Evolutionary conservation across 176 grass and related monocot genomes (phyloP), one percentile per base, ranked within the genome.

Genomic region (Neostapfia colusana): DNA sequence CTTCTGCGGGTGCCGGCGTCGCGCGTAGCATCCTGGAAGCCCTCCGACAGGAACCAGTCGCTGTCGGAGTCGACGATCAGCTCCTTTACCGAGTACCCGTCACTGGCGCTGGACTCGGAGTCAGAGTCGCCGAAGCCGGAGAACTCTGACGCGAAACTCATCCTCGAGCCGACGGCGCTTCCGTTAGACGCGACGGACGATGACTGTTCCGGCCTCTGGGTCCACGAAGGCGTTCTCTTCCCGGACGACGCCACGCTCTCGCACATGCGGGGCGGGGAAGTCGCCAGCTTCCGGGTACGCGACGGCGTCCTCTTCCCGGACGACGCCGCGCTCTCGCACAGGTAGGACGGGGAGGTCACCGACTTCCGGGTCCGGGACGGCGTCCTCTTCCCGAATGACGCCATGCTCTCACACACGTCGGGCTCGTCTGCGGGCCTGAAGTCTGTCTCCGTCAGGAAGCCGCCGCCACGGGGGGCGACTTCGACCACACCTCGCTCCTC

Each of bases 21-120:
- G 26, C 68, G 76, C 20, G 14, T 26, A 0, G 68, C 8, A 48
- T 40, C 68, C 34, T 40, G 69, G 64, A 83, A 88, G 65, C 94
- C 89, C 70, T 99, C 96, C 1, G 92, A 99, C 39, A 83, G 50
- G 61, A 95, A 92, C 79, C 89, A 94, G 63, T 98, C 91, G 55
- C 84, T 98, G 74, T 99, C 95, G 49, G 92, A 99, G 71, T 99
- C 96, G 4, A 90, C 63, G 57, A 75, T 69, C 31, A 99, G 88
- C 16, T 95, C 92, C 83, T 90, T 95, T 62, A 99, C 96, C 11
- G 96, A 95, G 82, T 99, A 99, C 13, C 96, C 92, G 54, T 95
- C 96, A 50, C 96, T 95, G 67, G 62, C 53, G 72, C 87, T 99
- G 15, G 91, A 89, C 24, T 99, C 86, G 7, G 96, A 87, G 82